Conservation (phyloP, 345 rosid species). For the Mercurialis annua region DNA sequence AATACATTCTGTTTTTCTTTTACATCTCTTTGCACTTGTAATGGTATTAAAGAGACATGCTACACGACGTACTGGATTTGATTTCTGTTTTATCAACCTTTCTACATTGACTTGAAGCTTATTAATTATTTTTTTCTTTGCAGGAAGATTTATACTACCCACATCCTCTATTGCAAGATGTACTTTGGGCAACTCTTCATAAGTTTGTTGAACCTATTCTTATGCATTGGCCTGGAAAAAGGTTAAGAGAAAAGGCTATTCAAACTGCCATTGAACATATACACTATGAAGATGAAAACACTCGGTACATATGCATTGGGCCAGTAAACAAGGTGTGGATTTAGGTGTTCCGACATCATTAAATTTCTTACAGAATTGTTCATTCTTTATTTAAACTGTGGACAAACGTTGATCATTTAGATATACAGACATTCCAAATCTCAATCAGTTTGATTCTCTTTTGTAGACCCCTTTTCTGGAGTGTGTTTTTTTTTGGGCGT, state of each 20-base stretch:
- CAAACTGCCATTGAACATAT: slow-evolving; percentile 58
- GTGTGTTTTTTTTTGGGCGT: neutral
- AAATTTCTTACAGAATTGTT: neutral
- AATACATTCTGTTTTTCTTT: neutral
- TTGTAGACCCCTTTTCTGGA: slow-evolving; percentile 7
- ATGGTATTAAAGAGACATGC: neutral
- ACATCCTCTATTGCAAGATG: slow-evolving; percentile 82
- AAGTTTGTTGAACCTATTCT: slow-evolving; percentile 73
- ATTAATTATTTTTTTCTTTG: slow-evolving; percentile 8
- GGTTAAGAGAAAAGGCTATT: slow-evolving; percentile 84
- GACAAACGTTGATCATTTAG: neutral
- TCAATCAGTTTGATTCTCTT: neutral
- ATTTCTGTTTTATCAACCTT: neutral
- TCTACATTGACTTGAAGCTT: neutral
- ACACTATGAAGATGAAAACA: slow-evolving; percentile 94
- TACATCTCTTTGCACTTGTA: neutral
- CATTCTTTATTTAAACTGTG: neutral
- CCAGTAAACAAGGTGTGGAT: slow-evolving; percentile 85
- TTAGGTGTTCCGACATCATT: slow-evolving; percentile 11
- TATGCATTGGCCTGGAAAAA: slow-evolving; percentile 86
- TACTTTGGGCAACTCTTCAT: slow-evolving; percentile 73
- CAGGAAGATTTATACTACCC: slow-evolving; percentile 98
- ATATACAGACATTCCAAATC: neutral
- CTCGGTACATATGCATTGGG: slow-evolving; percentile 91
- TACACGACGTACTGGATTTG: neutral